Base-by-base conservation (phyloP, 805 yeast genomes). In the Kluyveromyces starmeri region DNA sequence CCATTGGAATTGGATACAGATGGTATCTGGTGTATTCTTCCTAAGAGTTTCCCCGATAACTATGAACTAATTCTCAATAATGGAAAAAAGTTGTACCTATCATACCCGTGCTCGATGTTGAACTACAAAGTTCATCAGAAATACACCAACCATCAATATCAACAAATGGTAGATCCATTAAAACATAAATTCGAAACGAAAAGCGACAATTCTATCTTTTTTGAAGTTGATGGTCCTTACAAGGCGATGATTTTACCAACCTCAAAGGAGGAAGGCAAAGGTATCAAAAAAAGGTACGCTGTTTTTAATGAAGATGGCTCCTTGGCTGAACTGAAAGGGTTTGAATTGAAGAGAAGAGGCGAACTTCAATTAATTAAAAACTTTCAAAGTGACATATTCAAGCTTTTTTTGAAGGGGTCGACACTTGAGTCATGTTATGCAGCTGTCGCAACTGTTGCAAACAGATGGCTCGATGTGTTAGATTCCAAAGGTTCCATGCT, bases 21-120 rank as follows among this genome's bases (percentile, higher is more conserved):
- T 69, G 99, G 99, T 67, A 92, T 92, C 51, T 92, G 99, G 99
- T 92, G 99, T 72, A 92, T 88, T 43, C 65, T 92, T 28, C 98
- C 99, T 2, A 70, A 75, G 34, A 73, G 95, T 2, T 92, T 92
- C 55, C 99, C 99, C 0, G 98, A 92, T 49, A 81, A 86, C 46
- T 85, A 68, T 57, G 67, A 67, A 14, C 75, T 92, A 51, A 69
- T 72, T 39, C 55, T 83, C 49, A 74, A 78, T 44, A 76, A 79
- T 48, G 97, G 97, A 4, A 83, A 83, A 53, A 75, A 71, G 32
- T 59, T 85, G 10, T 70, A 72, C 27, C 65, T 88, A 36, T 89
- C 95, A 8, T 92, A 92, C 53, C 96, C 97, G 1, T 88, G 98
- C 53, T 83, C 94, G 2, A 89, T 92, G 96, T 66, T 92, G 58